Evolutionary conservation across 225 moss, liverwort and hornwort genomes (phyloP).

Genomic region (Asterella californica): DNA sequence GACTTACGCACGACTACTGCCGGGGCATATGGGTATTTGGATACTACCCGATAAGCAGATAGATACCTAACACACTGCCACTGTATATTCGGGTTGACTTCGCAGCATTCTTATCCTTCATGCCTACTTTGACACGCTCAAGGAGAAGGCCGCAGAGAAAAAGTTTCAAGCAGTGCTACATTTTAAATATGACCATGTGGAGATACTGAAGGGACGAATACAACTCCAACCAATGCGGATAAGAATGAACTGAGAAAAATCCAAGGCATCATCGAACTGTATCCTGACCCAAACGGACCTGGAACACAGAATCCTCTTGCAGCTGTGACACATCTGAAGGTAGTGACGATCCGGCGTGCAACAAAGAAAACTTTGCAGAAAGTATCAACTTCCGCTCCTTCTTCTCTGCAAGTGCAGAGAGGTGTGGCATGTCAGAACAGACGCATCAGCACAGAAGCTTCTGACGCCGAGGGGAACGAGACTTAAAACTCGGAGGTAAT

Average conservation of each 20-base stretch:
- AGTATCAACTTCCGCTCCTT: constrained; percentile 59
- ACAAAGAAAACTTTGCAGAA: constrained; percentile 83
- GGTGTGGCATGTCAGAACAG: background rate
- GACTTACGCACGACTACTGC: background rate
- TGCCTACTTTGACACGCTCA: too few relatives aligned
- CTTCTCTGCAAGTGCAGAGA: constrained; percentile 46
- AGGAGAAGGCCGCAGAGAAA: too few relatives aligned
- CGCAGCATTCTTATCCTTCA: too few relatives aligned
- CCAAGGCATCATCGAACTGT: too few relatives aligned
- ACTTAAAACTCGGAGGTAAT: background rate
- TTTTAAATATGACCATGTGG: too few relatives aligned
- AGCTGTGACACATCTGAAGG: constrained; percentile 90
- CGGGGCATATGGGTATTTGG: background rate
- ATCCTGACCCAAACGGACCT: constrained; percentile 40
- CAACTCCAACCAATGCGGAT: too few relatives aligned
- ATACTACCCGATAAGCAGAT: too few relatives aligned
- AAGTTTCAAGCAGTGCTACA: too few relatives aligned
- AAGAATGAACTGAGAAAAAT: too few relatives aligned
- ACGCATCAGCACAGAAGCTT: background rate
- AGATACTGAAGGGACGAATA: too few relatives aligned
- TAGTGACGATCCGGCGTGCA: constrained; percentile 61
- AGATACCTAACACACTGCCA: too few relatives aligned
- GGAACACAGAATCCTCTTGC: constrained; percentile 62
- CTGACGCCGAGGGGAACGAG: background rate
- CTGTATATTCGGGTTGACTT: too few relatives aligned